These are phyloP conservation scores for Clausena lansium DNA, from an alignment of 345 rosid genomes.

Conservation along the genomic window DNA sequence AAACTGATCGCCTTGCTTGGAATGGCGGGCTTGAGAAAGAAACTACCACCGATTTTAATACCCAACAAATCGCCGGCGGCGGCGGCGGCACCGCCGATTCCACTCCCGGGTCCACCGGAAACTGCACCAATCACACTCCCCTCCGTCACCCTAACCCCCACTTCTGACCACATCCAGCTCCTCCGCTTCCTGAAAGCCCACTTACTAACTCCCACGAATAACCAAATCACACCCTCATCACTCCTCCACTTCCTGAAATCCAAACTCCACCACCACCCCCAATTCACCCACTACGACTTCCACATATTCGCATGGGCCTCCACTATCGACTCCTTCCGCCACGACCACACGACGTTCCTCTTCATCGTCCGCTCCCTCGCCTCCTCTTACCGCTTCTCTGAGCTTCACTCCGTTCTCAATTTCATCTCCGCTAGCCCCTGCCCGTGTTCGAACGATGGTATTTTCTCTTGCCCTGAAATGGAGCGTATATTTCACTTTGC, in stretches of 20 bases:
- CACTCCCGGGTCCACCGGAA: background rate
- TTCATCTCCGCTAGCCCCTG: conserved; percentile 65
- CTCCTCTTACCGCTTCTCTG: conserved; percentile 55
- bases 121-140: conserved; percentile 32
- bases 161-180: conserved; percentile 43
- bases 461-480: conserved; percentile 76
- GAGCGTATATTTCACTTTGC: conserved; percentile 59
- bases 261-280: conserved; percentile 72
- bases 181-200: conserved; percentile 55
- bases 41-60: conserved; percentile 39
- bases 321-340: conserved; percentile 69
- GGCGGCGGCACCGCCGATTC: conserved; percentile 24
- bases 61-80: conserved; percentile 38
- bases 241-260: conserved; percentile 72
- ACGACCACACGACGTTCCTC: conserved; percentile 71
- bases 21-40: conserved; percentile 35
- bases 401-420: conserved; percentile 52
- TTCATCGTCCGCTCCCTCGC: conserved; percentile 79
- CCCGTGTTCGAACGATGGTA: conserved; percentile 73
- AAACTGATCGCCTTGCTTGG: too few species aligned
- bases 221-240: conserved; percentile 38
- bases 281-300: conserved; percentile 71
- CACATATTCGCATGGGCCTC: conserved; percentile 79
- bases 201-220: conserved; percentile 39
- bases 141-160: conserved; percentile 58